phyloP scores from a whole-genome alignment of 2,329 filamentous ascomycete genomes.

The Ophiostoma novo-ulmi region DNA sequence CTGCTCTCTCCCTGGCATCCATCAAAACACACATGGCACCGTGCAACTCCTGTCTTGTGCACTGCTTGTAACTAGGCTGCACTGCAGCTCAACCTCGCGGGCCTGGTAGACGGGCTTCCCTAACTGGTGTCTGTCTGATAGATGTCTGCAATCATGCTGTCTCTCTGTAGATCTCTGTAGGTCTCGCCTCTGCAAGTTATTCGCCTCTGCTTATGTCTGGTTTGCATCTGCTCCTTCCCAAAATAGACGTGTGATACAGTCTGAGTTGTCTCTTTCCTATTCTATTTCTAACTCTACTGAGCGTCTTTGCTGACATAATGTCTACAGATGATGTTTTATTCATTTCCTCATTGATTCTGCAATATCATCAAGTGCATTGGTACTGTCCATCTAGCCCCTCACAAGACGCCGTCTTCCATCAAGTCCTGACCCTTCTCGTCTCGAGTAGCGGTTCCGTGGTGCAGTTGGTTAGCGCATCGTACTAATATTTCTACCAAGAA shows the following conservation, averaged over 20 bases:
- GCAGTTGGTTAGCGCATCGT: conserved; percentile 24
- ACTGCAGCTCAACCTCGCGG: neutral
- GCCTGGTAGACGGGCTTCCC: neutral
- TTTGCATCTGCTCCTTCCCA: neutral
- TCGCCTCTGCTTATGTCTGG: neutral
- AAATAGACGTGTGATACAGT: neutral
- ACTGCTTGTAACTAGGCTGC: neutral
- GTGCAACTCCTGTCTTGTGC: neutral
- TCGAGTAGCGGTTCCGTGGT: conserved; percentile 22
- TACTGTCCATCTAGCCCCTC: neutral
- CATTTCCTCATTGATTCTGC: neutral
- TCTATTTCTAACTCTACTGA: neutral
- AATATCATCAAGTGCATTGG: neutral
- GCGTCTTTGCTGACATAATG: neutral
- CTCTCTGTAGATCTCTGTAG: no score
- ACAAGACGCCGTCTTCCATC: conserved; percentile 8
- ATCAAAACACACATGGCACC: neutral
- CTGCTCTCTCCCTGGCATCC: no score
- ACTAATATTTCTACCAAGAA: conserved; percentile 22
- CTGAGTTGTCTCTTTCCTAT: neutral
- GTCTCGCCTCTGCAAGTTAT: neutral
- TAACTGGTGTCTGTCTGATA: neutral
- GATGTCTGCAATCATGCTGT: no score
- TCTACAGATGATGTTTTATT: neutral
- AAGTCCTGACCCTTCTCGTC: conserved; percentile 15